Evolutionary conservation across 2,329 filamentous ascomycete genomes (phyloP), one percentile per base, ranked within the genome.

Genomic region (Spiromastix sp.): DNA sequence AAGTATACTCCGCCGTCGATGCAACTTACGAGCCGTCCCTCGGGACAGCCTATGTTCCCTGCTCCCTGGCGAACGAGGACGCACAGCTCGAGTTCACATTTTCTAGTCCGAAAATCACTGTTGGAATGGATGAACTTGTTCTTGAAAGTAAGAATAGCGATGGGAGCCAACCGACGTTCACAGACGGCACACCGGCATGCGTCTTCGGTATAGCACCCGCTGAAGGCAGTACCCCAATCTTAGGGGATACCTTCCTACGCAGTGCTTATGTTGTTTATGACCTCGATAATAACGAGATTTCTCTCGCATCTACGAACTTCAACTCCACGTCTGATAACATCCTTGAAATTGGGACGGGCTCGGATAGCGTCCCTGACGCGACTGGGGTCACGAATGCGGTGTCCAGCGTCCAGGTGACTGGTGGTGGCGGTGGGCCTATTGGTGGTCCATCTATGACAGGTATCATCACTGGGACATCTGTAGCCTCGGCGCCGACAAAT

Each of bases 181-280:
- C 56, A 15, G 63, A 78, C 45, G 73, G 72, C 38, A 60, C 59
- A 7, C 47, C 61, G 1, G 72, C 75, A 6, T 85, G 81, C 44
- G 63, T 79, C 22, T 82, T 85, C 48, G 81, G 79, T 37, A 71
- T 85, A 42, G 66, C 72, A 2, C 74, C 77, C 1, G 68, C 76
- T 2, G 68, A 67, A 2, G 44, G 55, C 1, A 64, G 68, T 19
- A 70, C 70, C n/a, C 68, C 70, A 28, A 72, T 84, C 2, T 61
- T 86, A 18, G 81, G 81, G 11, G 81, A 85, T 51, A 82, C 81
- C 0, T 86, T 86, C 54, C 63, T 86, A 36, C 68, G 81, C 31
- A 80, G 77, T 22, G 81, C 81, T 0, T 86, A 86, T 46, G 71
- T 84, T 10, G 81, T 86, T 8, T 85, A 82, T 52, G 80, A 85